Evolutionary conservation across 2,329 filamentous ascomycete species (phyloP).

Genomic region (Monosporascus sp.): DNA sequence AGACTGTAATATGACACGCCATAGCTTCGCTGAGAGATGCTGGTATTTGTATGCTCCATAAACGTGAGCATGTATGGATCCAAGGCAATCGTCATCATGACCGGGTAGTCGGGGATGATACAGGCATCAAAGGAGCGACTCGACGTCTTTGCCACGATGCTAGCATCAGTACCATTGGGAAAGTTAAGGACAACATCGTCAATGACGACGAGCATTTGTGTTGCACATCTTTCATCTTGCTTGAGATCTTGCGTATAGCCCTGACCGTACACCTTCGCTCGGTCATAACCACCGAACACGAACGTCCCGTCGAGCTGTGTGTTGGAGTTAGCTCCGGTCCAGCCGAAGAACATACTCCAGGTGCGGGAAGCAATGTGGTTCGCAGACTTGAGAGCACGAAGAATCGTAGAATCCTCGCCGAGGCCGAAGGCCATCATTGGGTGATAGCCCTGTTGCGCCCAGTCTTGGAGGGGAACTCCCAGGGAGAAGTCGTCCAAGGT

Average conservation of each 20-base stretch:
- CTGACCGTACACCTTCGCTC: constrained; percentile 16
- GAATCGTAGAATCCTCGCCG: constrained; percentile 26
- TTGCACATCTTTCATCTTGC: constrained; percentile 12
- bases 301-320: constrained; percentile 20
- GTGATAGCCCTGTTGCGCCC: constrained; percentile 16
- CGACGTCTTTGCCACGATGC: constrained; percentile 15
- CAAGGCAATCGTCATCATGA: constrained; percentile 13
- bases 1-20: constrained; percentile 16
- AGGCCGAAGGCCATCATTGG: constrained; percentile 21
- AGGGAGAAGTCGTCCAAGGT: constrained; percentile 13
- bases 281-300: constrained; percentile 26
- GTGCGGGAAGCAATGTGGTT: constrained; percentile 21
- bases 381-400: constrained; percentile 19
- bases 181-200: constrained; percentile 27
- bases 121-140: constrained; percentile 12
- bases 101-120: constrained; percentile 14
- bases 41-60: constrained; percentile 1
- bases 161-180: constrained; percentile 26
- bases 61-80: constrained; percentile 15
- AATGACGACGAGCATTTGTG: constrained; percentile 24
- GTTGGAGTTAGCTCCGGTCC: constrained; percentile 10
- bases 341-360: constrained; percentile 29
- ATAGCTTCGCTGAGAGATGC: constrained; percentile 5
- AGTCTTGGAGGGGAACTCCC: constrained; percentile 15
- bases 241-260: constrained; percentile 17